Evolutionary conservation across 805 yeast species (phyloP), one percentile per base, ranked within the genome.

Genomic region (Teunomyces funiuensis): DNA sequence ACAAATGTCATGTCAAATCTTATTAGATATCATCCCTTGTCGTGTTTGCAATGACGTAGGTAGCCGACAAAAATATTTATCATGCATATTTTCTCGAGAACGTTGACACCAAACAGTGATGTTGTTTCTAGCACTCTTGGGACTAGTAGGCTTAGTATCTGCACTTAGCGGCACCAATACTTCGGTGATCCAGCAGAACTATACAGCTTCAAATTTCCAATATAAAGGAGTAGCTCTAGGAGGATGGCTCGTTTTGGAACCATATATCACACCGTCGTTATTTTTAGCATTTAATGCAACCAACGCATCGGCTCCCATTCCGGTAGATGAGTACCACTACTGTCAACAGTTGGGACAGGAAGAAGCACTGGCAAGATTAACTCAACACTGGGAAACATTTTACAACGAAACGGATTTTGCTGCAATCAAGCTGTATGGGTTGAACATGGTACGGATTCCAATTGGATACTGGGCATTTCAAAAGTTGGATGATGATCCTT

Each of bases 401-500:
- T 76, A 78, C 45, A 76, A 73, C 6, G 86, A 82, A 51, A 55
- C 66, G 3, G 88, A 83, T 58, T 79, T 83, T 47, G 52, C 58
- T 19, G 64, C 68, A 28, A 82, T 82, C 22, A 68, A 67, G 39
- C 52, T 53, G 3, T 66, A 65, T 50, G 88, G 88, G 0, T 73
- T 83, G 47, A 82, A 84, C 53, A 67, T 82, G 55, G 88, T 85
- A n/a, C 65, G 93, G 37, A 73, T 86, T 27, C 93, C 93, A 0
- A 75, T 85, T 37, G 91, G 91, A 2, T 85, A 85, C 58, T 86
- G 95, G 93, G 87, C 90, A 1, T 82, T 82, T 63, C 71, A 71
- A 43, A 62, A 61, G 27, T 36, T 58, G 63, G 41, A 63, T 9
- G 60, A 56, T 23, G 88, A 83, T 58, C 87, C 88, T 0, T 83